Base-by-base conservation (phyloP, 164 flowering plant species). In the Pachysandra terminalis region DNA sequence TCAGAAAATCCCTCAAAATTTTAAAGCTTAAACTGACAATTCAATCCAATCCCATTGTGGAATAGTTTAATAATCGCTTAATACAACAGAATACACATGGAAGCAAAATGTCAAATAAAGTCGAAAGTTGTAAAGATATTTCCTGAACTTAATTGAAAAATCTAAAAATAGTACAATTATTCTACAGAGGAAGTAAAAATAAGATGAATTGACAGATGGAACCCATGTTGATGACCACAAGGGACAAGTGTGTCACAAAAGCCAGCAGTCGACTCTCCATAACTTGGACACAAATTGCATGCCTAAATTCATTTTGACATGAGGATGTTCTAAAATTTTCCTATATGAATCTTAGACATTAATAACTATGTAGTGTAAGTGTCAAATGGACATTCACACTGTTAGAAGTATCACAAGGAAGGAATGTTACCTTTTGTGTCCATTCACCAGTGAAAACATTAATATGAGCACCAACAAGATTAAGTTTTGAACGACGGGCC, bases 371-470 rank as follows among this genome's bases (percentile, higher is more conserved):
- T 12, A 5, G 15, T 19, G 26, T 8, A 58, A 56, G 60, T 19
- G 23, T 56, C 32, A 56, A 16, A 24, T 56, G 19, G 32, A 17
- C 26, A 13, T 24, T 56, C 16, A 24, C 23, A 27, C n/a, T 45
- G 55, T 40, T n/a, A 41, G 55, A 23, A 57, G 17, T n/a, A 24
- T 56, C 21, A 26, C 35, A 64, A 56, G 21, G 19, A 40, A 64
- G 21, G 17, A 40, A 64, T 60, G 64, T 66, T 82, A 96, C 99
- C 98, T 93, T 96, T 58, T 96, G 99, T 56, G 99, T 96, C 99
- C 99, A 93, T 89, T 93, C 99, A 73, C 99, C 99, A 40, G 98
- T 87, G 71, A 96, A 96, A 64, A 96, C 95, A 81, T 96, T 91
- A 64, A 96, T 93, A 78, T 93, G 99, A 68, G 99, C 99, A 71